These are phyloP conservation scores for Candida pseudoglaebosa DNA, from an alignment of 805 yeast species.

Conservation along the genomic window DNA sequence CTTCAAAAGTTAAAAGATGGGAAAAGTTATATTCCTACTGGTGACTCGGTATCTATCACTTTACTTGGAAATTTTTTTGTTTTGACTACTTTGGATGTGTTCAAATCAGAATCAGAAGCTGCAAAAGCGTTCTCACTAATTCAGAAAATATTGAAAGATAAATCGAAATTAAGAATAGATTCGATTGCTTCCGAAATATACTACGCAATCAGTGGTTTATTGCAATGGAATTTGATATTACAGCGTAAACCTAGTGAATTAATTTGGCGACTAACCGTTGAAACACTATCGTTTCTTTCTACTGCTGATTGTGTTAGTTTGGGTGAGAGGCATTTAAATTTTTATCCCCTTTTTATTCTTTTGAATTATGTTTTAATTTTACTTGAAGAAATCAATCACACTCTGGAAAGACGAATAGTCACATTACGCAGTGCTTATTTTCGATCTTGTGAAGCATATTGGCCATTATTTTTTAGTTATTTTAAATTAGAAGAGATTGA, in stretches of 20 bases:
- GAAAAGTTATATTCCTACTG: slow-evolving; percentile 8
- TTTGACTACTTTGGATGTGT: slow-evolving; percentile 22
- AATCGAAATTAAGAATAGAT: neutral
- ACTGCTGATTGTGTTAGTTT: neutral
- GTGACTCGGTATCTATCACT: slow-evolving; percentile 12
- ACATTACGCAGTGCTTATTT: slow-evolving; percentile 3
- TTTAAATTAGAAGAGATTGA: slow-evolving; percentile 13
- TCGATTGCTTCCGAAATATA: slow-evolving; percentile 12
- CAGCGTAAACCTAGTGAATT: slow-evolving; percentile 23
- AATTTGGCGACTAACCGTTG: slow-evolving; percentile 13
- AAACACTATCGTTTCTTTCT: slow-evolving; percentile 11
- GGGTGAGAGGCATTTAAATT: slow-evolving; percentile 4
- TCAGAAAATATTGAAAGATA: slow-evolving; percentile 11
- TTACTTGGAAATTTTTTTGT: slow-evolving; percentile 19
- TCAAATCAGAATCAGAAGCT: slow-evolving; percentile 14
- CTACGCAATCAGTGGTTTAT: slow-evolving; percentile 17
- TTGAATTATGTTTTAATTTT: slow-evolving; percentile 9
- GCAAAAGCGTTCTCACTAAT: slow-evolving; percentile 18
- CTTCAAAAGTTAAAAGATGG: slow-evolving; percentile 16
- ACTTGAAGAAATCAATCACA: slow-evolving; percentile 5
- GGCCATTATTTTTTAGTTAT: slow-evolving; percentile 18
- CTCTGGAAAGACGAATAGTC: neutral
- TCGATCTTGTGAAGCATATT: slow-evolving; percentile 13
- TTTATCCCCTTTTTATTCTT: slow-evolving; percentile 18
- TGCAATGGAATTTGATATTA: slow-evolving; percentile 29